phyloP scores from a whole-genome alignment of 306 rosid genomes.

The Pyrus communis region DNA sequence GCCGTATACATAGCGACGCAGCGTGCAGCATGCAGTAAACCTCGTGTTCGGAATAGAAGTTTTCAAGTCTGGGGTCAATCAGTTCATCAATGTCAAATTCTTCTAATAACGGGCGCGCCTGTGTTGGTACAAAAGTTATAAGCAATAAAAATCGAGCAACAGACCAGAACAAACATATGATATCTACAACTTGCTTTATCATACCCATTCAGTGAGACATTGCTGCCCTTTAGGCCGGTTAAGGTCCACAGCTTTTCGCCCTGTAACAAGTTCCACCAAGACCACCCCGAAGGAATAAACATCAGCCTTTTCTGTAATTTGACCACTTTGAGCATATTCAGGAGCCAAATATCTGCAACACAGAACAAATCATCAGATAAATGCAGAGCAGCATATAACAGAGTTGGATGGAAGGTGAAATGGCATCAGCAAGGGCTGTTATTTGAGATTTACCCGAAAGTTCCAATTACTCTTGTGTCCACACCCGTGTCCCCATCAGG shows the following conservation, averaged over 20 bases:
- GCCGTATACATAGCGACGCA: constrained; percentile 82
- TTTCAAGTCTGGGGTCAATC: constrained; percentile 78
- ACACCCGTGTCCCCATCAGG: constrained; percentile 96
- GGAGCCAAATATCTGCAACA: constrained; percentile 87
- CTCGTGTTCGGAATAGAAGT: constrained; percentile 61
- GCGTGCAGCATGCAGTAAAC: constrained; percentile 89
- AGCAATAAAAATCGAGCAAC: neutral
- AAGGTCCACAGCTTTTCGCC: constrained; percentile 96
- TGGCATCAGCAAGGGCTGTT: neutral
- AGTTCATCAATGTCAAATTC: constrained; percentile 75
- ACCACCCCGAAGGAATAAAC: constrained; percentile 97
- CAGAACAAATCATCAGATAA: constrained; percentile 13
- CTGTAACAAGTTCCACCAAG: constrained; percentile 84
- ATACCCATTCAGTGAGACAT: constrained; percentile 96
- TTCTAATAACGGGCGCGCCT: constrained; percentile 88
- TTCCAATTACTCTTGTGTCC: constrained; percentile 96
- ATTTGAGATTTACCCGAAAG: constrained; percentile 65
- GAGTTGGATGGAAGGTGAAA: neutral
- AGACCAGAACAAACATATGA: neutral
- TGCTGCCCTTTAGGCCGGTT: constrained; percentile 92
- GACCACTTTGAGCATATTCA: constrained; percentile 97
- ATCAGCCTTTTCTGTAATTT: constrained; percentile 96
- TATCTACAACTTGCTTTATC: constrained; percentile 2
- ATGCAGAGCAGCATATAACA: neutral
- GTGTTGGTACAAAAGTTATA: constrained; percentile 8